A percentile compares a stretch with the other conserved stretches of the same genome.
Evolutionary conservation across 2,329 filamentous ascomycete genomes (phyloP).

Genomic region (Clarireedia paspali): DNA sequence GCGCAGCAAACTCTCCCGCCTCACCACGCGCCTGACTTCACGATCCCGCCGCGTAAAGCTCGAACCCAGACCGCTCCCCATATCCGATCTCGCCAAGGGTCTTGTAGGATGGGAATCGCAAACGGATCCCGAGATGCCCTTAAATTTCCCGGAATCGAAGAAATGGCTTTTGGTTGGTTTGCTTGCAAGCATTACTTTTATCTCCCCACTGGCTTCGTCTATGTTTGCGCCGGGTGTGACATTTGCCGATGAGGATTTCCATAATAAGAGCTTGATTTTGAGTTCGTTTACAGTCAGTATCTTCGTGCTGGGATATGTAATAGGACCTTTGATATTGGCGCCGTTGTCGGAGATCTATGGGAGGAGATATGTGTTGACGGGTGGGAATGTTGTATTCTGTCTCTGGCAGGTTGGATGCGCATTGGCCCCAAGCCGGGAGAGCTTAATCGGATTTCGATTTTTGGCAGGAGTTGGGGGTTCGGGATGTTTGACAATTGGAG

Average conservation of each 20-base stretch:
- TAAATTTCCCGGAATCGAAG: constrained; percentile 39
- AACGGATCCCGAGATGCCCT: constrained; percentile 49
- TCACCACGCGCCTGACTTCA: constrained; percentile 22
- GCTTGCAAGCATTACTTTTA: constrained; percentile 30
- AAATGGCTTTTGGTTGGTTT: constrained; percentile 27
- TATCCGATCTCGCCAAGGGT: constrained; percentile 43
- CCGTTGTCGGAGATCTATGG: constrained; percentile 56
- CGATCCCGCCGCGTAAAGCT: constrained; percentile 13
- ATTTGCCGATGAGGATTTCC: constrained; percentile 53
- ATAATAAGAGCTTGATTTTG: constrained; percentile 35
- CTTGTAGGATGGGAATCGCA: constrained; percentile 54
- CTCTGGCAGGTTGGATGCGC: constrained; percentile 49
- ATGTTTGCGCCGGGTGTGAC: constrained; percentile 64
- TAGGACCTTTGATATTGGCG: constrained; percentile 23
- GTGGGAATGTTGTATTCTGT: constrained; percentile 41
- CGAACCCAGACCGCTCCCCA: constrained; percentile 28
- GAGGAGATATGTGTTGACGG: constrained; percentile 33
- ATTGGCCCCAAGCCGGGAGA: constrained; percentile 36
- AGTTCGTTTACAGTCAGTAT: constrained; percentile 50
- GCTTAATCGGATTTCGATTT: constrained; percentile 52
- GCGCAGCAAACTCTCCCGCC: constrained; percentile 20
- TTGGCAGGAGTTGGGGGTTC: constrained; percentile 50
- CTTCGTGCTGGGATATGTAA: constrained; percentile 19
- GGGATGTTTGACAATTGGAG: constrained; percentile 27
- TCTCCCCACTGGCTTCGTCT: constrained; percentile 32